phyloP scores from a whole-genome alignment of 1,284 basidiomycete species.

The Fomitopsis betulina region DNA sequence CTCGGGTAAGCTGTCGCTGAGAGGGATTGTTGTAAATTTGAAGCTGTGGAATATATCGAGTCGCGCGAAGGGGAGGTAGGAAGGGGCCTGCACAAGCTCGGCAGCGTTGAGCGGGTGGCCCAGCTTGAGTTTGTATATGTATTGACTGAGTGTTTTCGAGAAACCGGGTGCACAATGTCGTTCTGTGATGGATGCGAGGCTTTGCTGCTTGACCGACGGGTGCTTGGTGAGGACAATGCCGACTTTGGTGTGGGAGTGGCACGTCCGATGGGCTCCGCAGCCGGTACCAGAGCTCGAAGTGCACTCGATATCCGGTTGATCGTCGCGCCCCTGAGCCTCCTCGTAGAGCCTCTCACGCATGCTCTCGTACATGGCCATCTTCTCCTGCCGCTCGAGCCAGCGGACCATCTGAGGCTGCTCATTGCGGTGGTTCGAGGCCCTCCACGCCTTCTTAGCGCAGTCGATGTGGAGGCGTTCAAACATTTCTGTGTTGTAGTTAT shows the following conservation, averaged over 20 bases:
- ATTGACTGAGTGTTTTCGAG: neutral
- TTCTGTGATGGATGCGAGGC: neutral
- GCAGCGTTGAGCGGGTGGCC: neutral
- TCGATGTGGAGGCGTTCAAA: constrained; percentile 27
- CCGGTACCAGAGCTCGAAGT: too few species aligned
- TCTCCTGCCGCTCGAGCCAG: constrained; percentile 18
- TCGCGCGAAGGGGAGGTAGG: too few species aligned
- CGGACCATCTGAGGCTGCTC: constrained; percentile 22
- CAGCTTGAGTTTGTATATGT: neutral
- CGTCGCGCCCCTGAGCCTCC: neutral
- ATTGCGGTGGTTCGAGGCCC: constrained; percentile 20
- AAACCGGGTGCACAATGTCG: neutral
- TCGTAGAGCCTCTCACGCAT: neutral
- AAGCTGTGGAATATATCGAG: too few species aligned
- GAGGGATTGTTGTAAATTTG: too few species aligned
- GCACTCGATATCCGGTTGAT: too few species aligned
- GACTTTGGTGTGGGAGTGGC: neutral
- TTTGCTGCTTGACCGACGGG: neutral
- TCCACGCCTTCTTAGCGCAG: constrained; percentile 24
- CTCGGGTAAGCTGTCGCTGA: too few species aligned
- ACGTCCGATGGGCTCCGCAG: too few species aligned
- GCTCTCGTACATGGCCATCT: neutral
- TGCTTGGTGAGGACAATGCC: neutral
- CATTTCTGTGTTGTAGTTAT: constrained; percentile 26
- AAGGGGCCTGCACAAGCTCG: too few species aligned